Evolutionary conservation across 805 yeast genomes (phyloP), one percentile per base, ranked within the genome.

Genomic region (Yarrowia divulgata): DNA sequence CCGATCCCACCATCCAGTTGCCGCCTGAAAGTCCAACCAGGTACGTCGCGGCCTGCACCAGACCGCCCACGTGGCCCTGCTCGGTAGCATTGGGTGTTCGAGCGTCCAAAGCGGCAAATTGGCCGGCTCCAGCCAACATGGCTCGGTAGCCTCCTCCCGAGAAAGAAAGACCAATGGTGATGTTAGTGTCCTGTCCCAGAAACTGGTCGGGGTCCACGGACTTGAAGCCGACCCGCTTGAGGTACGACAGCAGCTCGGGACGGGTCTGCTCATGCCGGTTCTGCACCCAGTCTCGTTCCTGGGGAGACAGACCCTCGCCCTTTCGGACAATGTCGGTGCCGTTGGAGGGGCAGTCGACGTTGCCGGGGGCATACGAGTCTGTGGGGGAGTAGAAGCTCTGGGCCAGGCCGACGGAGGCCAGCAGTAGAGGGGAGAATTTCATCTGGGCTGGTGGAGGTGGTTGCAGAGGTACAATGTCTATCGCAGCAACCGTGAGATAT

Each of bases 111-210:
- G 94, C 97, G 0, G 93, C 81, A n/a, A 91, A 78, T 74, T 87
- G 86, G 45, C 97, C 97, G 5, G 95, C 97, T 1, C 96, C 97
- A 70, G 83, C 79, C 54, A 91, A 78, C 91, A 92, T 90, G 43
- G 97, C 95, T 71, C 97, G 82, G 77, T 90, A 93, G 6, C 98
- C 98, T 73, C 98, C 98, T 55, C 97, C 97, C 18, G 91, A 86
- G 73, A 88, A 87, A 8, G 92, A 88, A 16, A 80, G 70, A 8
- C 82, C 83, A 39, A 78, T 71, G 7, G 71, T 72, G 57, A 77
- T 62, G 19, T 72, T 64, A 12, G 75, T 71, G 69, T 76, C 70
- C 10, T 93, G 84, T 1, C 91, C 89, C 35, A 91, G 81, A 62
- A 90, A 80, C 97, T 97, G 91, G 14, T 90, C 84, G 1, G 85